These are phyloP conservation scores for Nothopassalora personata DNA, from an alignment of 2,329 filamentous ascomycete genomes.

Conservation along the genomic window DNA sequence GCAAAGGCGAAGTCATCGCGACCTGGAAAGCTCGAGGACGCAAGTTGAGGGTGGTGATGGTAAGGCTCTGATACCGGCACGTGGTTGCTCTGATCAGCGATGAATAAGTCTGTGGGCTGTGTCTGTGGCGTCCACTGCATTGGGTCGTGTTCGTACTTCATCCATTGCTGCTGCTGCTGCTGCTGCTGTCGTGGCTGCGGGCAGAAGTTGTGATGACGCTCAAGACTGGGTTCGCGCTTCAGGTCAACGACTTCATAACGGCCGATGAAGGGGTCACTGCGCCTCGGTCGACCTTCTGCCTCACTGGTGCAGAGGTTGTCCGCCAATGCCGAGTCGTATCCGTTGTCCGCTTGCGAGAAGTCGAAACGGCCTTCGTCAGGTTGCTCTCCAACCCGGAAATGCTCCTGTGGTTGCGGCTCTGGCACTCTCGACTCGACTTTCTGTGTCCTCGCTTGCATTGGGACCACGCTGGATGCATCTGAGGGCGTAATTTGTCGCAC, in stretches of 20 bases:
- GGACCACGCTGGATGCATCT: neutral
- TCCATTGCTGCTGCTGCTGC: neutral
- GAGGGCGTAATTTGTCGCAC: constrained; percentile 7
- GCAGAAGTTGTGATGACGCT: neutral
- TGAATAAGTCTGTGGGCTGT: neutral
- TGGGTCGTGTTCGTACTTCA: neutral
- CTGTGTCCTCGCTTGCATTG: neutral
- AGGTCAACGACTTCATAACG: neutral
- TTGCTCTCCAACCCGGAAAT: neutral
- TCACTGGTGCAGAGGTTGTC: neutral
- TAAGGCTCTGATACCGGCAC: neutral
- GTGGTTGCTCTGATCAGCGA: neutral
- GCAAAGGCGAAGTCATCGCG: constrained; percentile 13
- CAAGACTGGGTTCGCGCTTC: constrained; percentile 1
- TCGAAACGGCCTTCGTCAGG: neutral
- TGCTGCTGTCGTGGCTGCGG: neutral
- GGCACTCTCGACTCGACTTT: neutral
- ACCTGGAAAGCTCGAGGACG: constrained; percentile 9
- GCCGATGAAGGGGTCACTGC: neutral
- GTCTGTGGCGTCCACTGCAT: neutral
- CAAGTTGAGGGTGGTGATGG: neutral
- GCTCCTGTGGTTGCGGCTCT: neutral
- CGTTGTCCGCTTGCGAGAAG: neutral
- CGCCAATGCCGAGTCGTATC: neutral
- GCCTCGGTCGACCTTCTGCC: neutral